Percentiles rank a stretch among this genome's conserved stretches.
phyloP scores from a whole-genome alignment of 768 basidiomycete genomes.

The Paxillus ammoniavirescens region DNA sequence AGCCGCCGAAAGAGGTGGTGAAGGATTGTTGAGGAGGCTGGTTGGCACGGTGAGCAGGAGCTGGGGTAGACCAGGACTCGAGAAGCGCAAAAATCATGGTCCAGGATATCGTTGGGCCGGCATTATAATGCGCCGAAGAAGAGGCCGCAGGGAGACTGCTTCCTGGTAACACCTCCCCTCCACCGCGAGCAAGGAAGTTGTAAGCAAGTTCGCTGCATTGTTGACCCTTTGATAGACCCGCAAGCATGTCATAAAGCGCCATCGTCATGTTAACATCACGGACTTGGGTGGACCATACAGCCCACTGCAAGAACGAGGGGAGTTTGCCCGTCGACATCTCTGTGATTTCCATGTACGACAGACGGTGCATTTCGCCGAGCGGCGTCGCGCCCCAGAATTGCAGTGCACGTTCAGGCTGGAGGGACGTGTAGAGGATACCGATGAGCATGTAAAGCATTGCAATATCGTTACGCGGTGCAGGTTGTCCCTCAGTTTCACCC shows the following conservation, averaged over 20 bases:
- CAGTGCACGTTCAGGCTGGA: slow-evolving; percentile 73
- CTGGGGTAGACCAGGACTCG: slow-evolving; percentile 68
- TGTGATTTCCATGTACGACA: slow-evolving; percentile 54
- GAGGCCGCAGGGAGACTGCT: slow-evolving; percentile 44
- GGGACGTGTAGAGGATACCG: slow-evolving; percentile 72
- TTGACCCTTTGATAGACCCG: slow-evolving; percentile 79
- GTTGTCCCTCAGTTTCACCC: slow-evolving; percentile 40
- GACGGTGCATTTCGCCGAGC: slow-evolving; percentile 36
- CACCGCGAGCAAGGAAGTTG: slow-evolving; percentile 83
- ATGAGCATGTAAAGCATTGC: slow-evolving; percentile 83
- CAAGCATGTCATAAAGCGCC: slow-evolving; percentile 86
- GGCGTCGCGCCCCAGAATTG: slow-evolving; percentile 83
- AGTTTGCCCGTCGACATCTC: slow-evolving; percentile 66
- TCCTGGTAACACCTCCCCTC: slow-evolving; percentile 64
- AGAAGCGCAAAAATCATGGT: slow-evolving; percentile 68
- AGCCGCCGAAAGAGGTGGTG: slow-evolving; percentile 27
- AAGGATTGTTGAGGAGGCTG: slow-evolving; percentile 44
- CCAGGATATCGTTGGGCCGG: slow-evolving; percentile 73
- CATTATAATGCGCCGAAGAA: slow-evolving; percentile 41
- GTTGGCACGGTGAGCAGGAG: slow-evolving; percentile 44
- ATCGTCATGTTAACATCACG: slow-evolving; percentile 72
- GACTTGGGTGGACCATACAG: slow-evolving; percentile 78
- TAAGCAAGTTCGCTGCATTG: slow-evolving; percentile 85
- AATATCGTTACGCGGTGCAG: slow-evolving; percentile 74
- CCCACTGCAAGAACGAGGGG: slow-evolving; percentile 85